phyloP scores from a whole-genome alignment of 2,329 filamentous ascomycete species.

The Aspergillus udagawae region DNA sequence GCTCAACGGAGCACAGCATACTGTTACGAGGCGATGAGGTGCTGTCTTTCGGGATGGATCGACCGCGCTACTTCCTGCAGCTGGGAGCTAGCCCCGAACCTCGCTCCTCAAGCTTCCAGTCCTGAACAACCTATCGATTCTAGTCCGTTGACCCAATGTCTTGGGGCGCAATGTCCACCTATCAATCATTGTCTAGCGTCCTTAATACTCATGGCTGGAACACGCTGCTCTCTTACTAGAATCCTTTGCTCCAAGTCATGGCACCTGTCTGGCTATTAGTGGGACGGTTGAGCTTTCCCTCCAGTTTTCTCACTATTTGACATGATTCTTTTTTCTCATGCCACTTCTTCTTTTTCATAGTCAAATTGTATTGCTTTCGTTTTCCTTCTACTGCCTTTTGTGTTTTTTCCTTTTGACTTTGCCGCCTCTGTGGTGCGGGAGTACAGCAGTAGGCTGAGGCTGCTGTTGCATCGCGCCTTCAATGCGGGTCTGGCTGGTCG shows the following conservation, averaged over 20 bases:
- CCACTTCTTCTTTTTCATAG: constrained; percentile 3
- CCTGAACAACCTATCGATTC: constrained; percentile 13
- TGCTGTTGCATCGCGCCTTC: constrained; percentile 20
- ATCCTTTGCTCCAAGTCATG: not conserved
- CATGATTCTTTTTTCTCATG: not conserved
- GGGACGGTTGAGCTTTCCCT: not conserved
- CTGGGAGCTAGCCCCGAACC: constrained; percentile 16
- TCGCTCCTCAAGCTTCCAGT: constrained; percentile 9
- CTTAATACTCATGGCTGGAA: constrained; percentile 14
- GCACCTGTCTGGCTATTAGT: not conserved
- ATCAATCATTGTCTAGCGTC: constrained; percentile 12
- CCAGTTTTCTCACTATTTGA: not conserved
- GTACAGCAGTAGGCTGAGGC: constrained; percentile 21
- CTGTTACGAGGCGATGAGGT: constrained; percentile 9
- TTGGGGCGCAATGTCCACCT: constrained; percentile 18
- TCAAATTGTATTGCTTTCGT: not conserved
- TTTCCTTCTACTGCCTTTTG: constrained; percentile 1
- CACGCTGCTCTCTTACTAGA: constrained; percentile 9
- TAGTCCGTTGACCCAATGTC: constrained; percentile 19
- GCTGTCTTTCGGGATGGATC: constrained; percentile 16
- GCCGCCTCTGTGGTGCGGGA: constrained; percentile 12
- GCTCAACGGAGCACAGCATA: constrained; percentile 7
- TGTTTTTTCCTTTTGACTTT: constrained; percentile 5
- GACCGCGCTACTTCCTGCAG: constrained; percentile 15
- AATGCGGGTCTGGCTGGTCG: constrained; percentile 7